Conservation (phyloP, 257 asterid species). For the Lithospermum erythrorhizon region DNA sequence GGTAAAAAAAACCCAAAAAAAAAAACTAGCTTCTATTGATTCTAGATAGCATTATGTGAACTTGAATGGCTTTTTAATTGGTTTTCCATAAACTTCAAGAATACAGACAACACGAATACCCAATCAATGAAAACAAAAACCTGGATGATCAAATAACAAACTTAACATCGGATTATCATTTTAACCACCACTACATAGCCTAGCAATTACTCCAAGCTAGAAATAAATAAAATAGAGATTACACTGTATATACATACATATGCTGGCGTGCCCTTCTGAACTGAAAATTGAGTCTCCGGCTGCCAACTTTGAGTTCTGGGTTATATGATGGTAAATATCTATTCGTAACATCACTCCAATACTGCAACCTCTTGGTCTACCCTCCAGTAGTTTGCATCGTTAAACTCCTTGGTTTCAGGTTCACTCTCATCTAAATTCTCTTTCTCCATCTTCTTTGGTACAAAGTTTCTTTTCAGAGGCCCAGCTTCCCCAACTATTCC, state of each 20-base stretch:
- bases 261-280: not conserved
- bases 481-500: constrained; percentile 5
- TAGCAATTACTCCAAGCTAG: not conserved
- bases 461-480: constrained; percentile 21
- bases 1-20: too few relatives aligned
- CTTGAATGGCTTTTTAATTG: too few relatives aligned
- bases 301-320: not conserved
- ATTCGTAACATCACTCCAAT: constrained; percentile 3
- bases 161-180: not conserved
- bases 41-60: too few relatives aligned
- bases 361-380: constrained; percentile 13
- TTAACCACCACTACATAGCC: not conserved
- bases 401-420: constrained; percentile 29
- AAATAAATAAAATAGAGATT: not conserved
- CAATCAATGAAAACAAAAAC: not conserved
- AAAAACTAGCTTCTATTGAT: too few relatives aligned
- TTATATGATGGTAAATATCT: not conserved
- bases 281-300: not conserved
- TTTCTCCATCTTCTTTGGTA: constrained; percentile 40
- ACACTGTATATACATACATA: not conserved
- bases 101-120: not conserved
- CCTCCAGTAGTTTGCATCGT: constrained; percentile 12
- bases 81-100: not conserved
- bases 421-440: constrained; percentile 48
- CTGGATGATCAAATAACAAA: not conserved